A percentile compares a stretch with the other conserved stretches of the same genome.
phyloP scores from a whole-genome alignment of 1,284 basidiomycete species.

The Phlebopus sp. region DNA sequence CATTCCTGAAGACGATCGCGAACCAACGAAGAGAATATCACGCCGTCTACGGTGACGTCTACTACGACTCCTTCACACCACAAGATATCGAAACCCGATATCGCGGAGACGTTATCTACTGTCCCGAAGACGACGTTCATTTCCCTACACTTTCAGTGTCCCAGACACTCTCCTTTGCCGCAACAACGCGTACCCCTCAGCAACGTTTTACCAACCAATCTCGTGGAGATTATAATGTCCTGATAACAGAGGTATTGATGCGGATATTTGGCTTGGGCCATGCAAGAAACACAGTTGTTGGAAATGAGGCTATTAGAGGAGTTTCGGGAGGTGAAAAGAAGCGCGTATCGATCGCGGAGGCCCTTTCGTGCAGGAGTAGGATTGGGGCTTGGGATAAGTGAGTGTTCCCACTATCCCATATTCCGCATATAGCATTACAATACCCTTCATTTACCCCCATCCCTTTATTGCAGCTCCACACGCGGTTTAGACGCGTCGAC shows the following conservation, averaged over 20 bases:
- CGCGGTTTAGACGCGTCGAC: slow-evolving; percentile 69
- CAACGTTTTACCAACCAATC: slow-evolving; percentile 41
- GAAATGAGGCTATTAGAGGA: slow-evolving; percentile 69
- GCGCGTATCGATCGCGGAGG: slow-evolving; percentile 59
- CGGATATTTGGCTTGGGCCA: slow-evolving; percentile 72
- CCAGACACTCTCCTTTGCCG: slow-evolving; percentile 59
- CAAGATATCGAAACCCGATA: slow-evolving; percentile 48
- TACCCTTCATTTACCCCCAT: slow-evolving; percentile 13
- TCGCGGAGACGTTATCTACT: slow-evolving; percentile 64
- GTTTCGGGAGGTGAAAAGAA: slow-evolving; percentile 76
- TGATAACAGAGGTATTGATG: slow-evolving; percentile 52
- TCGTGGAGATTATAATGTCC: slow-evolving; percentile 43
- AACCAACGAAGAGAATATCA: slow-evolving; percentile 62
- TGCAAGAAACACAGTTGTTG: slow-evolving; percentile 56
- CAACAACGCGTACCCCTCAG: slow-evolving; percentile 58
- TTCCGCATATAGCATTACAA: too few species aligned
- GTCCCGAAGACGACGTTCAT: slow-evolving; percentile 67
- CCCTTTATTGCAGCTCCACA: slow-evolving; percentile 42
- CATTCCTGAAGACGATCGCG: slow-evolving; percentile 66
- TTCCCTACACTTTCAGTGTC: slow-evolving; percentile 73
- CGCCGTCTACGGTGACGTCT: slow-evolving; percentile 53
- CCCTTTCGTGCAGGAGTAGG: slow-evolving; percentile 39
- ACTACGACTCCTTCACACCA: slow-evolving; percentile 62
- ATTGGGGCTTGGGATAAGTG: slow-evolving; percentile 50
- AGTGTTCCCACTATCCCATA: slow-evolving; percentile 12